Conservation (phyloP, 805 yeast species). For the Tetrapisispora pingtungensis region DNA sequence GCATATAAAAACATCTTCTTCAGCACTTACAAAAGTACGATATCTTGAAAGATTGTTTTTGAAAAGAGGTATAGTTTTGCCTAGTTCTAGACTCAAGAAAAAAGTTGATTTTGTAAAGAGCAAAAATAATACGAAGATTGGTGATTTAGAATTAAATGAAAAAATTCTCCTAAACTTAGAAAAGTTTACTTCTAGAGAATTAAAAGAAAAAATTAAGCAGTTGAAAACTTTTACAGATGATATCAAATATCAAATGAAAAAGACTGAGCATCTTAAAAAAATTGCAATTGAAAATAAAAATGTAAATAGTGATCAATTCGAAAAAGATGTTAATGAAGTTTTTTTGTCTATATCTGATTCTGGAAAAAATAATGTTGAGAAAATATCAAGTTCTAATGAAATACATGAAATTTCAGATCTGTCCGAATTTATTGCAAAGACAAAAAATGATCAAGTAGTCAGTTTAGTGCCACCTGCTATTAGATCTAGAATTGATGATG, state of each 20-base stretch:
- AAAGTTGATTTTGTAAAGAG: background rate
- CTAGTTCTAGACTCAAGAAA: background rate
- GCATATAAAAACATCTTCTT: too few relatives aligned
- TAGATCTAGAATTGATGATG: constrained; percentile 15
- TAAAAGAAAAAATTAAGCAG: constrained; percentile 22
- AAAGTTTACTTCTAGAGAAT: constrained; percentile 7
- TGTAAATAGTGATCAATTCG: background rate
- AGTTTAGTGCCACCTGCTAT: constrained; percentile 15
- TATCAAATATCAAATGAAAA: constrained; percentile 9
- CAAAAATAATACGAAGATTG: background rate
- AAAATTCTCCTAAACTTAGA: background rate
- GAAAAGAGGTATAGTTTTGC: background rate
- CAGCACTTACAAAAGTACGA: too few relatives aligned
- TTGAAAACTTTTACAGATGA: constrained; percentile 21
- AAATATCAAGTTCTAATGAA: too few relatives aligned
- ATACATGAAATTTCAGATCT: constrained; percentile 5
- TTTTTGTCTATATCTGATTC: constrained; percentile 1
- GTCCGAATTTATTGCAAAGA: constrained; percentile 12
- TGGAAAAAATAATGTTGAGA: too few relatives aligned
- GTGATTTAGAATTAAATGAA: background rate
- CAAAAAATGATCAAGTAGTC: constrained; percentile 9
- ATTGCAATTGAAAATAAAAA: background rate
- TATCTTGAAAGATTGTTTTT: background rate
- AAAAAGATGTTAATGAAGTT: constrained; percentile 2
- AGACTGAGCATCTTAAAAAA: background rate